These are phyloP conservation scores for Cyclotella distinguenda DNA, from an alignment of 108 stramenopile genomes.

Conservation along the genomic window DNA sequence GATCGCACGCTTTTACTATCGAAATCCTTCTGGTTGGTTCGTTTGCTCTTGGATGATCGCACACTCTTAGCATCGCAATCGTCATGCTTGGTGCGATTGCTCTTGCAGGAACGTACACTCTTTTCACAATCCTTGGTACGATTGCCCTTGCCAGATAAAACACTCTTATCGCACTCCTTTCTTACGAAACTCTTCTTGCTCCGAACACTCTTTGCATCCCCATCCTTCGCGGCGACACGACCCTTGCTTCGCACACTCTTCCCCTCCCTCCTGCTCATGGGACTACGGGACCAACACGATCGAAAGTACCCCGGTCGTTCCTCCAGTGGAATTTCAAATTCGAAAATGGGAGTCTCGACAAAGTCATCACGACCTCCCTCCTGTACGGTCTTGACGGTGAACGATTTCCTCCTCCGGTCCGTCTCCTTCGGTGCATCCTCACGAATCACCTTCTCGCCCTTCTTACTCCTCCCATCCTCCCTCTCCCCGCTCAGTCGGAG, in stretches of 20 bases:
- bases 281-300: background rate
- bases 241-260: too few relatives aligned
- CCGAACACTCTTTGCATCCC: too few relatives aligned
- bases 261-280: background rate
- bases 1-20: constrained; percentile 10
- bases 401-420: constrained; percentile 1
- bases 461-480: constrained; percentile 8
- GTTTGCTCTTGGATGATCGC: constrained; percentile 2
- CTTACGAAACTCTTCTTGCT: too few relatives aligned
- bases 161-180: constrained; percentile 10
- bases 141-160: constrained; percentile 19
- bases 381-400: background rate
- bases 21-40: background rate
- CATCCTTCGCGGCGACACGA: too few relatives aligned
- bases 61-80: constrained; percentile 8
- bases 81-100: background rate
- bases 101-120: constrained; percentile 2
- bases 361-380: background rate
- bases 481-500: background rate
- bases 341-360: constrained; percentile 30
- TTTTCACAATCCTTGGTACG: background rate
- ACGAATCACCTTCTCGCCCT: background rate
- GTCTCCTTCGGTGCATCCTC: background rate
- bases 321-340: constrained; percentile 41
- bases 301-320: constrained; percentile 16